Percentiles rank a stretch among this genome's conserved stretches.
Conservation (phyloP, 1,139 yeast species). For the Kazachstania sp. region DNA sequence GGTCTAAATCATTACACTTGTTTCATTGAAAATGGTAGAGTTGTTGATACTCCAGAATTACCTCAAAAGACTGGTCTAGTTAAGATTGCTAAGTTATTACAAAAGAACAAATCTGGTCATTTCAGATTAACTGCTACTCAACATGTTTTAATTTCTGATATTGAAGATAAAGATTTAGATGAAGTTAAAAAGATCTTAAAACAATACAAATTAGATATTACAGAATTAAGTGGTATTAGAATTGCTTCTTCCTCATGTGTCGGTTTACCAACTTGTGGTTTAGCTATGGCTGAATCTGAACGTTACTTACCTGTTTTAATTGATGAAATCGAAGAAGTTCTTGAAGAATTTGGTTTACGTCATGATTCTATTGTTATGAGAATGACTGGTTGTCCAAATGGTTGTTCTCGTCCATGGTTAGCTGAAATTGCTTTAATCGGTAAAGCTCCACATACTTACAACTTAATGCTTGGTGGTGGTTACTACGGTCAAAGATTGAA, state of each 20-base stretch:
- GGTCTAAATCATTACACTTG: slow-evolving; percentile 87
- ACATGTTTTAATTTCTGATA: slow-evolving; percentile 70
- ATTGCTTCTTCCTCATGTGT: slow-evolving; percentile 95
- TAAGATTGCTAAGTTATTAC: slow-evolving; percentile 64
- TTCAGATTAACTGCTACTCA: slow-evolving; percentile 95
- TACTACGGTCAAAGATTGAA: slow-evolving; percentile 89
- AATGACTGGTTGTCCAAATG: slow-evolving; percentile 99
- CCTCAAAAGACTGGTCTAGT: slow-evolving; percentile 86
- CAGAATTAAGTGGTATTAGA: slow-evolving; percentile 75
- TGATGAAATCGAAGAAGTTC: slow-evolving; percentile 67
- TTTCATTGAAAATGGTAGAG: slow-evolving; percentile 94
- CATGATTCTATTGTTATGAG: slow-evolving; percentile 95
- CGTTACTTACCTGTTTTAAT: slow-evolving; percentile 83
- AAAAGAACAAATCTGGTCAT: slow-evolving; percentile 52
- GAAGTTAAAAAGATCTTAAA: slow-evolving; percentile 55
- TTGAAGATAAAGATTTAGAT: slow-evolving; percentile 60
- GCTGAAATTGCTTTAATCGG: slow-evolving; percentile 96
- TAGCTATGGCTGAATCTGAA: slow-evolving; percentile 98
- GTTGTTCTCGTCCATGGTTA: slow-evolving; percentile 97
- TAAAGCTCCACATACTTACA: slow-evolving; percentile 89
- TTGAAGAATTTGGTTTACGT: slow-evolving; percentile 88
- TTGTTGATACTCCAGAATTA: slow-evolving; percentile 82
- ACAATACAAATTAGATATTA: slow-evolving; percentile 74
- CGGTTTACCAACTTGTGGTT: slow-evolving; percentile 97
- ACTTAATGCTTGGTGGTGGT: slow-evolving; percentile 94